These are phyloP conservation scores for Rhizopus stolonifer DNA, from an alignment of 371 early-diverging fungal genomes.

Conservation along the genomic window DNA sequence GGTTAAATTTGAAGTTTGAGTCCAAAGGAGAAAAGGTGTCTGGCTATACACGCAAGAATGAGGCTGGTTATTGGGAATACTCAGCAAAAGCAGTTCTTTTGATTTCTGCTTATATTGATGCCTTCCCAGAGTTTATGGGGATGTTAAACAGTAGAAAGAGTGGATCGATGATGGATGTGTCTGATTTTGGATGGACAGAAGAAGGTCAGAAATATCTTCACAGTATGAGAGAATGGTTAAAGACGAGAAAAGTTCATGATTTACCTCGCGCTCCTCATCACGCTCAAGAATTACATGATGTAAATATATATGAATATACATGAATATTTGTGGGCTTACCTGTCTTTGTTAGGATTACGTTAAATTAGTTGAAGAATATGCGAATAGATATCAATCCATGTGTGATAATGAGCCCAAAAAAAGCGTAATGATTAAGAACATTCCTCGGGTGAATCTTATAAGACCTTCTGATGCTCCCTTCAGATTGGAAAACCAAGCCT, in stretches of 20 bases:
- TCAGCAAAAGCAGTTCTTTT: constrained; percentile 74
- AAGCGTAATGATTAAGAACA: constrained; percentile 59
- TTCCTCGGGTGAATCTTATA: constrained; percentile 68
- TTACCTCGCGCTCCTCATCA: constrained; percentile 71
- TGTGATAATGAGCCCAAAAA: constrained; percentile 47
- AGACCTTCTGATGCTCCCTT: constrained; percentile 76
- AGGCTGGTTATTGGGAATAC: constrained; percentile 82
- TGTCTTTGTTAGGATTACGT: constrained; percentile 37
- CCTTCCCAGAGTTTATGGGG: constrained; percentile 74
- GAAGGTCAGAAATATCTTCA: constrained; percentile 27
- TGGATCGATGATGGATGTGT: constrained; percentile 24
- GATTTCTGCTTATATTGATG: constrained; percentile 66
- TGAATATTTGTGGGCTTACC: too few relatives aligned
- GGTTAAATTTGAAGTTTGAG: constrained; percentile 90
- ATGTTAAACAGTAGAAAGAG: constrained; percentile 54
- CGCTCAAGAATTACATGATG: constrained; percentile 65
- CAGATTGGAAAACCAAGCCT: constrained; percentile 71
- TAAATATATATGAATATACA: too few relatives aligned
- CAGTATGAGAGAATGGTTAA: constrained; percentile 69
- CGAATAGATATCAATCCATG: constrained; percentile 34
- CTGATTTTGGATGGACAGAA: constrained; percentile 37
- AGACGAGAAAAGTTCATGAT: constrained; percentile 57
- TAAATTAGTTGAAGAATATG: constrained; percentile 54
- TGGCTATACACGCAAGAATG: constrained; percentile 80
- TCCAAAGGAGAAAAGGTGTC: constrained; percentile 79